These are phyloP conservation scores for Rhodotorula sp. DNA, from an alignment of 1,284 basidiomycete genomes.

Conservation along the genomic window DNA sequence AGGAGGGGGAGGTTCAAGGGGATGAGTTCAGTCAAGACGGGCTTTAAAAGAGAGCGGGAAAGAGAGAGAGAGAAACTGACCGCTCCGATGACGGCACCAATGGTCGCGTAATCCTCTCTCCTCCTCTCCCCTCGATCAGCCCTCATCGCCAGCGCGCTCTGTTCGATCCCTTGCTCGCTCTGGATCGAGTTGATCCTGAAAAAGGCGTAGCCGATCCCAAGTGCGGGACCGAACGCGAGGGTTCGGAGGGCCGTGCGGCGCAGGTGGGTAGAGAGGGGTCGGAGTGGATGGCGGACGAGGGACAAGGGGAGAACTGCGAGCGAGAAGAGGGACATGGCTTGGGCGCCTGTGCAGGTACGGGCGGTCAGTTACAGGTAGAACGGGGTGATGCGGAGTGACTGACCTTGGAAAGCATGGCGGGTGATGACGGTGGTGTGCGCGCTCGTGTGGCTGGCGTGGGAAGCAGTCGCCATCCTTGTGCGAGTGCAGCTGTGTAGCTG, in stretches of 20 bases:
- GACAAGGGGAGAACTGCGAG: not conserved
- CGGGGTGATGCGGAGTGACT: not conserved
- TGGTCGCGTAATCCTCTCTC: constrained; percentile 3
- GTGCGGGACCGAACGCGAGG: not conserved
- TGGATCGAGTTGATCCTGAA: no score
- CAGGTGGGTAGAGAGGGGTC: not conserved
- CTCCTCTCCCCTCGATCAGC: not conserved
- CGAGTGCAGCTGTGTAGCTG: not conserved
- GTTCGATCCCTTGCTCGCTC: not conserved
- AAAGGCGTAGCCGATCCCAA: constrained; percentile 3
- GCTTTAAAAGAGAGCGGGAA: not conserved
- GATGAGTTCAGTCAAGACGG: not conserved
- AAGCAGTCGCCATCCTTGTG: not conserved
- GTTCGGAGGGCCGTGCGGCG: not conserved
- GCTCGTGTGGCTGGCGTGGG: not conserved
- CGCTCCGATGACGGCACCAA: not conserved
- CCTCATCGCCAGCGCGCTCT: not conserved
- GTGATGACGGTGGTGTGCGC: not conserved
- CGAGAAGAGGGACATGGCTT: not conserved
- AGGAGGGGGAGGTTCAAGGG: not conserved
- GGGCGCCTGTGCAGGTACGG: not conserved
- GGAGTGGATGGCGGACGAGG: not conserved
- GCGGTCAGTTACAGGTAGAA: not conserved
- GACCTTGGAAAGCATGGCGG: not conserved
- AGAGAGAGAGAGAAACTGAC: not conserved